A percentile compares a stretch with the other conserved stretches of the same genome.
Conservation (phyloP, 2,329 filamentous ascomycete genomes). For the Epichloe bromicola region DNA sequence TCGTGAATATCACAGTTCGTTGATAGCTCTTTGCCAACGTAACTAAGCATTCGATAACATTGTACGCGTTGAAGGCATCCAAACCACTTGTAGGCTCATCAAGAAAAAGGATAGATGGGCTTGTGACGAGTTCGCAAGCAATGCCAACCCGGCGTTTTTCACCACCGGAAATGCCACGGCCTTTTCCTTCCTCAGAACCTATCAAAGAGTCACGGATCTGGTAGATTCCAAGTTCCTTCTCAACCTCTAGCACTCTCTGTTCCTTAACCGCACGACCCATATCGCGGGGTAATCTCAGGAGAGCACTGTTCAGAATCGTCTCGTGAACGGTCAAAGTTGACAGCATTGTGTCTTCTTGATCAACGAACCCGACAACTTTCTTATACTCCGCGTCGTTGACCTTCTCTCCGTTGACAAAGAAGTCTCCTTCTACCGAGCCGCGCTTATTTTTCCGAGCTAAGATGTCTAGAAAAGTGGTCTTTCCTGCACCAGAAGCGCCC, state of each 20-base stretch:
- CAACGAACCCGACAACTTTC: constrained; percentile 89
- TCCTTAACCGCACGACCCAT: constrained; percentile 86
- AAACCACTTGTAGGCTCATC: constrained; percentile 95
- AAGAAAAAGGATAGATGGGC: constrained; percentile 90
- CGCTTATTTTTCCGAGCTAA: constrained; percentile 94
- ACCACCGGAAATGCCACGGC: constrained; percentile 89
- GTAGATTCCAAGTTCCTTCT: constrained; percentile 88
- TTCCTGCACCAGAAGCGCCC: constrained; percentile 94
- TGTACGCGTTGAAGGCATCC: constrained; percentile 95
- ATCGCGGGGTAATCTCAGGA: constrained; percentile 79
- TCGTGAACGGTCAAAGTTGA: constrained; percentile 94
- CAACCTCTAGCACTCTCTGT: constrained; percentile 81
- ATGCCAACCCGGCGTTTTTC: constrained; percentile 95
- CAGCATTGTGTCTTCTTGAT: constrained; percentile 95
- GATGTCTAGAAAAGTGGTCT: constrained; percentile 94
- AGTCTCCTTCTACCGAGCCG: constrained; percentile 63
- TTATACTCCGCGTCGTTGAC: constrained; percentile 75
- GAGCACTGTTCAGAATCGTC: constrained; percentile 86
- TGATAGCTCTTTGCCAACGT: constrained; percentile 93
- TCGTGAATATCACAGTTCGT: constrained; percentile 93
- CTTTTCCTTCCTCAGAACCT: constrained; percentile 87
- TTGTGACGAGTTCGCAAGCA: constrained; percentile 93
- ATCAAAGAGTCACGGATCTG: constrained; percentile 92
- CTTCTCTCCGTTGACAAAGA: constrained; percentile 89
- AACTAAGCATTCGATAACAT: constrained; percentile 91